Evolutionary conservation across 2,329 filamentous ascomycete genomes (phyloP), one percentile per base, ranked within the genome.

Genomic region (Coccinonectria pachysandricola): DNA sequence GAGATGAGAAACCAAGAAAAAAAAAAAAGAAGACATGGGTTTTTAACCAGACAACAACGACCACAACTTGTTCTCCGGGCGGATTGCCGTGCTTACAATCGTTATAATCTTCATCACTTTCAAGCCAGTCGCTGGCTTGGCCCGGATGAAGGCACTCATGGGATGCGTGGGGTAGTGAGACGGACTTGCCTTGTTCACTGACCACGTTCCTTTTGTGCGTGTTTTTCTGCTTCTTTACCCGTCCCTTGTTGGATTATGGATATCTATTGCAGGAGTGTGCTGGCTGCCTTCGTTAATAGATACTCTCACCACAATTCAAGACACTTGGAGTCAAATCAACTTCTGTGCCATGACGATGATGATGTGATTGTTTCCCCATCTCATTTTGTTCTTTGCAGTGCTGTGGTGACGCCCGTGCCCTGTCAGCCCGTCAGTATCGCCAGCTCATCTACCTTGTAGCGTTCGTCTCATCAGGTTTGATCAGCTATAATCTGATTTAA

Each of bases 71-170:
- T 31, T 29, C 16, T 34, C 42, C n/a, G n/a, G 47, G 46, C 34
- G 37, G 53, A 49, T 50, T 57, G 49, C 47, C 41, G 43, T 64
- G 62, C 55, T 60, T 65, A 67, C 63, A 50, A 54, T 65, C 62
- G 59, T 69, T 66, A 59, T 65, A 64, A 64, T 65, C 52, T 36
- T 47, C 47, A n/a, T n/a, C n/a, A n/a, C 46, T 42, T 38, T 47
- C 50, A 46, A 43, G 50, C 44, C 48, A 48, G 48, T 40, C 52
- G 47, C 59, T 51, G 55, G 43, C 48, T 49, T 45, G 39, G 44
- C 37, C 32, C 32, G 44, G 42, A 47, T 34, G 44, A 47, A 40
- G 30, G 27, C 45, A 43, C 43, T 46, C 44, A 46, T 45, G 30
- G 39, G 35, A 40, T 26, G 21, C 25, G 36, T 44, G 43, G 41